Evolutionary conservation across 305 asterid genomes (phyloP).

Genomic region (Galium porrigens): DNA sequence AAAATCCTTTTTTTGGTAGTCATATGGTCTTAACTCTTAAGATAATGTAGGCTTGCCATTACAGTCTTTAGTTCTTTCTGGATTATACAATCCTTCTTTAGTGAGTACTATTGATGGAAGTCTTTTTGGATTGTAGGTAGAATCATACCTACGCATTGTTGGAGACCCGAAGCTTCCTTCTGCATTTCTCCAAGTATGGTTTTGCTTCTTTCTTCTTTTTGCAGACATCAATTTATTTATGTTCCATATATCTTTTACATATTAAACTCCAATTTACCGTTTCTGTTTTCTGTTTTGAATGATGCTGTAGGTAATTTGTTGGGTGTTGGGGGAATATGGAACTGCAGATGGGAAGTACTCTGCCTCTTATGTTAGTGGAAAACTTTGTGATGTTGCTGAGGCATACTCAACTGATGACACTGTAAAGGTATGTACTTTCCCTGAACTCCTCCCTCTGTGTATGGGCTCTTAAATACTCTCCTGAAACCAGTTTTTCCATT

Average conservation of each 20-base stretch:
- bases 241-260: conserved; percentile 6
- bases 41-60: background rate
- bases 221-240: background rate
- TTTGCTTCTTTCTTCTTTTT: conserved; percentile 11
- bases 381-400: conserved; percentile 81
- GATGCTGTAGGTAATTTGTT: conserved; percentile 66
- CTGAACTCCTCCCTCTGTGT: background rate
- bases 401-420: conserved; percentile 81
- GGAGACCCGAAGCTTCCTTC: conserved; percentile 97
- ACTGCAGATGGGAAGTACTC: conserved; percentile 84
- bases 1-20: background rate
- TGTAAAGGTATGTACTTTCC: conserved; percentile 49
- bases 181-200: conserved; percentile 74
- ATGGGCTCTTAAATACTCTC: background rate
- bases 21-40: no score
- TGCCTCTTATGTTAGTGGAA: conserved; percentile 83
- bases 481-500: background rate
- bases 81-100: background rate
- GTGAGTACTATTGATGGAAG: background rate
- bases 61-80: background rate
- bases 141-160: conserved; percentile 69
- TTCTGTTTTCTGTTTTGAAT: background rate
- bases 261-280: background rate
- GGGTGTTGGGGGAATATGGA: conserved; percentile 98
- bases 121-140: conserved; percentile 52